These are phyloP conservation scores for Phytophthora sp. DNA, from an alignment of 352 stramenopile genomes.

Conservation along the genomic window DNA sequence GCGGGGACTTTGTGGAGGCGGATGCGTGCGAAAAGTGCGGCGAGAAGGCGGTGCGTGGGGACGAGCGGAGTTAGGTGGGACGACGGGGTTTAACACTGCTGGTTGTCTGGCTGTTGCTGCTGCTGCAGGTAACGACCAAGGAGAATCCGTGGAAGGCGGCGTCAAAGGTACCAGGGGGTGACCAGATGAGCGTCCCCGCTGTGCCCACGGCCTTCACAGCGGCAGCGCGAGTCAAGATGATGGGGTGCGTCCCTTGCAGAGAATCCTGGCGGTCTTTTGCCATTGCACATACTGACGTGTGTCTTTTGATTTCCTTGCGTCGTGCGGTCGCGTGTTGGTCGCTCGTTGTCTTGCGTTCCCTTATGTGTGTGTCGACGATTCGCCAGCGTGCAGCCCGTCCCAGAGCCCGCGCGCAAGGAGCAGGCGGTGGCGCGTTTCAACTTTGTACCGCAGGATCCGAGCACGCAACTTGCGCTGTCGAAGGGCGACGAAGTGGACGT, in stretches of 20 bases:
- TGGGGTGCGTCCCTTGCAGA: slow-evolving; percentile 44
- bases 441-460: slow-evolving; percentile 74
- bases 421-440: slow-evolving; percentile 79
- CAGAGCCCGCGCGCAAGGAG: slow-evolving; percentile 55
- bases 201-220: slow-evolving; percentile 73
- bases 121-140: slow-evolving; percentile 43
- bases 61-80: neutral
- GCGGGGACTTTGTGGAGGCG: slow-evolving; percentile 62
- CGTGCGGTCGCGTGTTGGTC: slow-evolving; percentile 17
- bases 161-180: slow-evolving; percentile 43
- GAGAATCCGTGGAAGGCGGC: slow-evolving; percentile 63
- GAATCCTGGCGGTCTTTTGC: neutral
- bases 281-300: slow-evolving; percentile 6
- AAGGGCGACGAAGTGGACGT: slow-evolving; percentile 81
- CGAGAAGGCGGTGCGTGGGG: slow-evolving; percentile 58
- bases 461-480: slow-evolving; percentile 68
- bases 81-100: too few relatives aligned
- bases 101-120: slow-evolving; percentile 5
- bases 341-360: slow-evolving; percentile 17
- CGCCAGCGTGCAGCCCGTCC: slow-evolving; percentile 37
- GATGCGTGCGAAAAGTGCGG: slow-evolving; percentile 68
- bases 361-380: too few relatives aligned
- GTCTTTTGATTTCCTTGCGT: slow-evolving; percentile 14
- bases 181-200: slow-evolving; percentile 52
- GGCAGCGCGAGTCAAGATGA: slow-evolving; percentile 53